phyloP scores from a whole-genome alignment of 768 basidiomycete genomes.

The Chalciporus sphaerocephalus region DNA sequence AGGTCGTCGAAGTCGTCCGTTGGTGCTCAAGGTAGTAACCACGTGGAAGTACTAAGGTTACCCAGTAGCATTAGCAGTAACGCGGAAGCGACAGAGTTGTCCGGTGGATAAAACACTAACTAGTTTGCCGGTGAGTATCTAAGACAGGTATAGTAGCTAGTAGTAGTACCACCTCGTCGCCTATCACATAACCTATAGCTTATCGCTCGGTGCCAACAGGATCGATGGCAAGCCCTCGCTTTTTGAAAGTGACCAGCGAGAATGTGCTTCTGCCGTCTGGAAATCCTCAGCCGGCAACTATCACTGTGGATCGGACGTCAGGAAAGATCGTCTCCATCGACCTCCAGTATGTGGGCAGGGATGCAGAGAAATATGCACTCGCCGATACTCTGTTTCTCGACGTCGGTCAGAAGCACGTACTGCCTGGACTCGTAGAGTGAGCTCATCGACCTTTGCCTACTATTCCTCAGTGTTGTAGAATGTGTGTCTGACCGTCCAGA shows the following conservation, averaged over 20 bases:
- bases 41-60: slow-evolving; percentile 10
- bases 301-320: slow-evolving; percentile 51
- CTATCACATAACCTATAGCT: too few species aligned
- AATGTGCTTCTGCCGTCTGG: slow-evolving; percentile 53
- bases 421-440: slow-evolving; percentile 82
- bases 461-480: neutral
- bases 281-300: slow-evolving; percentile 56
- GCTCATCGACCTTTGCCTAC: neutral
- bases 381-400: slow-evolving; percentile 43
- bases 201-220: neutral
- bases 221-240: slow-evolving; percentile 11
- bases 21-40: slow-evolving; percentile 2
- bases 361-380: slow-evolving; percentile 20
- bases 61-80: too few species aligned
- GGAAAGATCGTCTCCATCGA: slow-evolving; percentile 60
- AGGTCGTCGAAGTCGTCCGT: neutral
- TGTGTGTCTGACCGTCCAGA: neutral
- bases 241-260: slow-evolving; percentile 47
- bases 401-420: slow-evolving; percentile 52
- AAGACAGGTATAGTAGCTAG: too few species aligned
- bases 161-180: neutral
- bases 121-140: too few species aligned
- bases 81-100: too few species aligned
- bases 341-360: slow-evolving; percentile 29
- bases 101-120: too few species aligned